A percentile compares a stretch with the other conserved stretches of the same genome.
Conservation (phyloP, 116 monocot genomes). For the Phalaenopsis hybrid region DNA sequence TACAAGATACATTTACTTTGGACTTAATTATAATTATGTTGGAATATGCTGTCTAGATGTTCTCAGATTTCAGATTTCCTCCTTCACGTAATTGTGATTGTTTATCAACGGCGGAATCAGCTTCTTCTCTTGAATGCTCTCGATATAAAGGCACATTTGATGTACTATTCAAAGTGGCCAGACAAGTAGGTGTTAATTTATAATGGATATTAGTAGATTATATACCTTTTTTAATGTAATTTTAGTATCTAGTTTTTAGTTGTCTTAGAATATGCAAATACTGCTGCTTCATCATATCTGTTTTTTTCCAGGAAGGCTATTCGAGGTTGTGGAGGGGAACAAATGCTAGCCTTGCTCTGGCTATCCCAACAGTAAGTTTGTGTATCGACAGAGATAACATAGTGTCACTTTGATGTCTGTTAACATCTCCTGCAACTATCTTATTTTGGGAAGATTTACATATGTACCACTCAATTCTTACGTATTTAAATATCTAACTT, state of each 20-base stretch:
- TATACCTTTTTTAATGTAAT: neutral
- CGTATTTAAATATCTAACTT: too few relatives aligned
- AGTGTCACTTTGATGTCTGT: neutral
- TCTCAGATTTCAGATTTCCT: slow-evolving; percentile 68
- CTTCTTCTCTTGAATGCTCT: slow-evolving; percentile 71
- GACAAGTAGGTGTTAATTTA: slow-evolving; percentile 39
- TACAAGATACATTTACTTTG: neutral
- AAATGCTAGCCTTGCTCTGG: slow-evolving; percentile 73
- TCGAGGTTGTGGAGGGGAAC: slow-evolving; percentile 88
- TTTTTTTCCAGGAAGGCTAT: slow-evolving; percentile 65
- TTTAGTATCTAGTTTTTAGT: neutral
- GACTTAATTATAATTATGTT: slow-evolving; percentile 1
- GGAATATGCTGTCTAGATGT: slow-evolving; percentile 39
- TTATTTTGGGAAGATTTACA: neutral
- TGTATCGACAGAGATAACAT: neutral
- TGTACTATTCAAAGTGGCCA: slow-evolving; percentile 73
- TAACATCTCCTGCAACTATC: neutral
- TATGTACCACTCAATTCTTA: too few relatives aligned
- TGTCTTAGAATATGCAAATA: neutral
- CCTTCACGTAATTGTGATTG: slow-evolving; percentile 45
- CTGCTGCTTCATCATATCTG: slow-evolving; percentile 4
- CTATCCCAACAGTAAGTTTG: slow-evolving; percentile 80
- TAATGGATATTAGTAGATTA: neutral
- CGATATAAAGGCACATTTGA: slow-evolving; percentile 89
- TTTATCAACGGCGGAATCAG: slow-evolving; percentile 44